Evolutionary conservation across 345 rosid genomes (phyloP).

Genomic region (Arabidopsis thaliana): TAIR10.1 NC_003074.8:7371501-7372000

Average conservation of each 20-base stretch:
- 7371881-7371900: background rate
- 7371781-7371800: background rate
- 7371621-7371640: background rate
- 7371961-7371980: background rate
- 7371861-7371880: background rate
- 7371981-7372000: no score
- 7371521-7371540: background rate
- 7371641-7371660: background rate
- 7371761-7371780: background rate
- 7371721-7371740: background rate
- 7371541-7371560: background rate
- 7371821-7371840: background rate
- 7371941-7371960: background rate
- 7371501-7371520: slow-evolving; percentile 7
- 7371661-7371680: background rate
- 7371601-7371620: background rate
- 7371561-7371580: background rate
- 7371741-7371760: background rate
- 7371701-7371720: background rate
- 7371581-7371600: slow-evolving; percentile 10
- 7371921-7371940: background rate
- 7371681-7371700: background rate
- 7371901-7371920: background rate
- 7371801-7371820: background rate
- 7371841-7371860: background rate